Evolutionary conservation across 768 basidiomycete species (phyloP).

Genomic region (Brasilioporus rufonigricans): DNA sequence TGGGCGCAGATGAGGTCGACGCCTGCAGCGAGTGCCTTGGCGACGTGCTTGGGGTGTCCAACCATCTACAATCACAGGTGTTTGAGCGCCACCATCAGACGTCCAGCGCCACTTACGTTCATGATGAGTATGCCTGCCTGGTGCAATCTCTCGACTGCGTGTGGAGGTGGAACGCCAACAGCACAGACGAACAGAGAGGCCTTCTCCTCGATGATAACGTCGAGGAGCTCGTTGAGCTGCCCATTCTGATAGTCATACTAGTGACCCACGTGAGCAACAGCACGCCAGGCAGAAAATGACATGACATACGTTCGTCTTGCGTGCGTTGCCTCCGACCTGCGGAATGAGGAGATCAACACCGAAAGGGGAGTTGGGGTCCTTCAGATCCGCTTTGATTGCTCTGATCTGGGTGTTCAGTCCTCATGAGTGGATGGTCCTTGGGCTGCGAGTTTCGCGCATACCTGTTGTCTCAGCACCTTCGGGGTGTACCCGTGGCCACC

Average conservation of each 20-base stretch:
- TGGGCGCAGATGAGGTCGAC: constrained; percentile 95
- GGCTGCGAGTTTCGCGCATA: constrained; percentile 28
- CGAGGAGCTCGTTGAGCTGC: constrained; percentile 75
- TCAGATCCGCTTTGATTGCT: constrained; percentile 67
- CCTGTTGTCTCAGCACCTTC: constrained; percentile 76
- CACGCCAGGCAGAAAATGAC: not conserved
- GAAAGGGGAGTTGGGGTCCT: constrained; percentile 77
- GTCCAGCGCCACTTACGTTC: constrained; percentile 51
- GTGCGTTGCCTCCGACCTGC: constrained; percentile 79
- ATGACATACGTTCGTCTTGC: constrained; percentile 79
- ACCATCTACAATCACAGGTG: constrained; percentile 55
- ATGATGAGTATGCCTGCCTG: constrained; percentile 82
- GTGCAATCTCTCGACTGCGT: constrained; percentile 80
- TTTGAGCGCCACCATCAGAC: not conserved
- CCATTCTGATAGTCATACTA: constrained; percentile 91
- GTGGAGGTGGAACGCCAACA: constrained; percentile 80
- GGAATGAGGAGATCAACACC: constrained; percentile 91
- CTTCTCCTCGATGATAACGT: constrained; percentile 92
- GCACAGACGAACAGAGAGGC: constrained; percentile 88
- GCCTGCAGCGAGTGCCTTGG: constrained; percentile 77
- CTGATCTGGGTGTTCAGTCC: constrained; percentile 49
- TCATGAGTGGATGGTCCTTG: constrained; percentile 5
- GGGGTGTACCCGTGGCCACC: constrained; percentile 88
- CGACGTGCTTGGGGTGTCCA: constrained; percentile 89
- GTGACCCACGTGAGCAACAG: not conserved